Base-by-base conservation (phyloP, 2,329 filamentous ascomycete species). In the Hypoxylon sp. region DNA sequence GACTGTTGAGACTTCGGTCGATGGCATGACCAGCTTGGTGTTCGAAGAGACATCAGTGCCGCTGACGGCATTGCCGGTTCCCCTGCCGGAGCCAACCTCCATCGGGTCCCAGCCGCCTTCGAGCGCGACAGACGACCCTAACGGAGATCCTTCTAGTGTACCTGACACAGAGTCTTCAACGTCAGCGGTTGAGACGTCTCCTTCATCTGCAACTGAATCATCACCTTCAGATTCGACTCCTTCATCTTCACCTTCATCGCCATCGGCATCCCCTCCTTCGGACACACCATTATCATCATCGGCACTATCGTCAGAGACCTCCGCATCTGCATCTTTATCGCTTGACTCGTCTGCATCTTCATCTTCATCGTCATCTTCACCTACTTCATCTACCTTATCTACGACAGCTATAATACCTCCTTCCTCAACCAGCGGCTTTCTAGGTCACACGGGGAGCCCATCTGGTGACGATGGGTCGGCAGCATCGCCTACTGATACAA, bases 1-100 rank as follows among this genome's bases (percentile, higher is more conserved):
- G 1, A 77, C 71, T 1, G 81, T 84, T 7, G 67, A 71, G 16
- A 71, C 73, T 17, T 74, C 74, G 2, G 78, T 77, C 4, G 69
- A 73, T 3, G 80, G 79, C 9, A 60, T 73, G 25, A 67, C 70
- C n/a, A 54, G 60, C 0, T 54, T 77, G 36, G 61, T 67, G 3
- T 65, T 79, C 13, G 69, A 68, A 25, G 74, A 67, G 21, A 61
- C 78, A 13, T 70, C 70, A 16, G 66, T 78, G 19, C 62, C 69
- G 8, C 67, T 78, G 45, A 79, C 75, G 1, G 69, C 69, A 5
- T 64, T 67, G 7, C 67, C 73, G 8, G 71, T 64, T 27, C 66
- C 68, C 4, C 65, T 79, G 8, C 63, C 72, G 5, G 67, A 68
- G 30, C 73, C 78, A 8, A 78, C 75, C 0, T 74, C 71, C 1